Evolutionary conservation across 2,329 filamentous ascomycete genomes (phyloP).

Genomic region (Elsinoe fawcettii): DNA sequence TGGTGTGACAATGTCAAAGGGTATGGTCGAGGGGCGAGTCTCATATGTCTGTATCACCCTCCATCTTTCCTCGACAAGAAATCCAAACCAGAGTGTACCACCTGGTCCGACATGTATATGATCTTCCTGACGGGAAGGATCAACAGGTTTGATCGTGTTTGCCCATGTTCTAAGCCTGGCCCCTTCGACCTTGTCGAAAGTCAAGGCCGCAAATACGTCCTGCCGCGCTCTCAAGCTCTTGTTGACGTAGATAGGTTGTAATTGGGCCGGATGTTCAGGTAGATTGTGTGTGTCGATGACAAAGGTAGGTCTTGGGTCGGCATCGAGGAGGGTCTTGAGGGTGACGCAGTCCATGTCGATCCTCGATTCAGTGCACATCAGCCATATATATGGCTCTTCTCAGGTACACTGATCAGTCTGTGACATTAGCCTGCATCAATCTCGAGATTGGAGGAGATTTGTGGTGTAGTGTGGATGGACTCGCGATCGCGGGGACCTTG

Average conservation of each 20-base stretch:
- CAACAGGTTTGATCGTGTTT: not conserved
- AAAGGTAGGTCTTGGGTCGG: conserved; percentile 10
- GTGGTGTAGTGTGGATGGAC: not conserved
- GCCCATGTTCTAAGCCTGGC: conserved; percentile 9
- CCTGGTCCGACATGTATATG: not conserved
- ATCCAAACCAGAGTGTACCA: not conserved
- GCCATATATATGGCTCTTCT: not conserved
- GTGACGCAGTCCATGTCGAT: conserved; percentile 7
- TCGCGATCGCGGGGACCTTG: not conserved
- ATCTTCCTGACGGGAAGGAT: not conserved
- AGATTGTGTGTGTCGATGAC: not conserved
- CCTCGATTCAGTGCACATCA: not conserved
- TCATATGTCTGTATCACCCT: not conserved
- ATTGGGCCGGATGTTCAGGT: not conserved
- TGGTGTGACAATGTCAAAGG: conserved; percentile 10
- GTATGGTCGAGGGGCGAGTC: not conserved
- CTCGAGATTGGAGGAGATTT: not conserved
- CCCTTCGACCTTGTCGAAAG: not conserved
- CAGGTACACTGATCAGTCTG: not conserved
- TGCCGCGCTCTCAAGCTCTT: not conserved
- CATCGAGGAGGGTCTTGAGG: conserved; percentile 4
- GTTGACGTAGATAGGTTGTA: conserved; percentile 7
- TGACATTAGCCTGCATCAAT: not conserved
- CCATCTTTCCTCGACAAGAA: conserved; percentile 5
- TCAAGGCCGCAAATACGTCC: not conserved